Conservation (phyloP, 1,139 yeast genomes). For the Yarrowia galli region DNA sequence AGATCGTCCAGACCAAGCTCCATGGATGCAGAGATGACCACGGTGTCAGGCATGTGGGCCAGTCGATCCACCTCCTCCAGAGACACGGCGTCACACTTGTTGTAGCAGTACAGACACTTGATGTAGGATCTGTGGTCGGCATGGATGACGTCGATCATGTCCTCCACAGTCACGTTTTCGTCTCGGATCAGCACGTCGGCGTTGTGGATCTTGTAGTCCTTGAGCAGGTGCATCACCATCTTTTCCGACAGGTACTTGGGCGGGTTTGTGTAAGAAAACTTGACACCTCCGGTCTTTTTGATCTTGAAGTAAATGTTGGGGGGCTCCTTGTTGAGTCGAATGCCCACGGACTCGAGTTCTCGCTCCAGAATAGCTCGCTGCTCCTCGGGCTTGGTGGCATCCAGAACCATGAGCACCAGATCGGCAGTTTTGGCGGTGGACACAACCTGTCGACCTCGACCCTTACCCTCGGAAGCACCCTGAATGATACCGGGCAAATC, state of each 20-base stretch:
- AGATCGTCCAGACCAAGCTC: conserved; percentile 87
- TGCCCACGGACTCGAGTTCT: conserved; percentile 94
- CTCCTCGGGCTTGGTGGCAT: conserved; percentile 91
- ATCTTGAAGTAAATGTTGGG: conserved; percentile 83
- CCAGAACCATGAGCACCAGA: conserved; percentile 88
- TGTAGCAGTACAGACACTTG: conserved; percentile 91
- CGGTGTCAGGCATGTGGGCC: conserved; percentile 91
- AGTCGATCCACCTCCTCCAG: conserved; percentile 91
- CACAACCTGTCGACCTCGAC: conserved; percentile 96
- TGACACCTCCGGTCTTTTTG: conserved; percentile 91
- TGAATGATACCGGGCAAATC: conserved; percentile 97
- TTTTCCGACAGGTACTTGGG: conserved; percentile 84
- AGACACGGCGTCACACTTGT: conserved; percentile 94
- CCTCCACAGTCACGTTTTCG: conserved; percentile 89
- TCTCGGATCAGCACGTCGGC: conserved; percentile 93
- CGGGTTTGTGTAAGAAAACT: conserved; percentile 79
- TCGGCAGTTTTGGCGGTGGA: conserved; percentile 97
- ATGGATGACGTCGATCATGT: conserved; percentile 89
- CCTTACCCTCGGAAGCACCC: conserved; percentile 97
- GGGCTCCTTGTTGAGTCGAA: conserved; percentile 77
- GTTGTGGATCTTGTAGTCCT: conserved; percentile 88
- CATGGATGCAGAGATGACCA: conserved; percentile 90
- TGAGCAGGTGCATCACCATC: conserved; percentile 74
- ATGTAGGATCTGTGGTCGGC: conserved; percentile 86
- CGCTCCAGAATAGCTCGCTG: conserved; percentile 86